Base-by-base conservation (phyloP, 1,284 basidiomycete genomes). In the Trichosporon faecale region DNA sequence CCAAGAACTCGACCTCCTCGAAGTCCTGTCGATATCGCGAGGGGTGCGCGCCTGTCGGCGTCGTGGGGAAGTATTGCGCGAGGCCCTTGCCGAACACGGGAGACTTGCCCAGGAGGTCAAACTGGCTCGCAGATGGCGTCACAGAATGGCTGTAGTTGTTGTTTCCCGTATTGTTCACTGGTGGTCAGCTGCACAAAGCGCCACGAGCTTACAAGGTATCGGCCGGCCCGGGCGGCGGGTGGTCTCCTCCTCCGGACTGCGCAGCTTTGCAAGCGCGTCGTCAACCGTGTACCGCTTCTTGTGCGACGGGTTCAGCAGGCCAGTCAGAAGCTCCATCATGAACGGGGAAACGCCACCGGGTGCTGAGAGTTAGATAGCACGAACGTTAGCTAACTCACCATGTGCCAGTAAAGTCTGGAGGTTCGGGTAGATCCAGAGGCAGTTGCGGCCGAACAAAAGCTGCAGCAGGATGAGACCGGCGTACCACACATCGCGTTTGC, bases 1-100 rank as follows among this genome's bases (percentile, higher is more conserved):
- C 95, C 21, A 84, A 66, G 40, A 80, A 83, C 67, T 85, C 84
- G 12, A 85, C 81, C 68, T 85, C 82, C 66, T 84, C 82, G 67
- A 84, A 85, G 65, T 85, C 84, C 9, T 76, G 72, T 14, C 79
- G 73, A 68, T 85, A 85, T 16, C 84, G 72, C 3, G 82, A 83
- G 29, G 72, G 55, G n/a, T 73, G 68, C 5, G 74, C 72, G 8
- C 69, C 60, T n/a, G 68, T 71, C 2, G 68, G 72, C 7, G 66
- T 72, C 16, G 25, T 67, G 0, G 77, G 76, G 60, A 78, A 77
- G 66, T 74, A 78, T 12, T 70, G 65, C 2, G 65, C 44, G 14
- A 71, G 46, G 4, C 76, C 72, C 8, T 70, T 66, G 12, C 76
- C 69, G 21, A 66, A 74, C 14, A 75, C 72, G 2, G 77, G 78